These are phyloP conservation scores for Leptographium lundbergii DNA, from an alignment of 2,329 filamentous ascomycete species.

Conservation along the genomic window DNA sequence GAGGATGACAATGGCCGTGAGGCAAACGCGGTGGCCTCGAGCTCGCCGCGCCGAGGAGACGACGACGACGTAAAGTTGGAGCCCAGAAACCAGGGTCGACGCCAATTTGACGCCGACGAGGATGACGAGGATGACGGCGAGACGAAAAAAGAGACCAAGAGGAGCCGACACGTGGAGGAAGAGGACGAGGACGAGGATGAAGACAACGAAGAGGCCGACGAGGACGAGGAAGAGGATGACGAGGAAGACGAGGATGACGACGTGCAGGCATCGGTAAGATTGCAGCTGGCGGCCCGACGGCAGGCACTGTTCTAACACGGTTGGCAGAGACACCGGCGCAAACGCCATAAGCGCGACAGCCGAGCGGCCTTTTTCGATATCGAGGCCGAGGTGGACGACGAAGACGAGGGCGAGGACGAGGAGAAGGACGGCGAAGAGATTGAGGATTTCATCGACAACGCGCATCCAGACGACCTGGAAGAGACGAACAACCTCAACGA, in stretches of 20 bases:
- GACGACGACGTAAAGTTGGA: slow-evolving; percentile 19
- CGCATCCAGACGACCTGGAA: slow-evolving; percentile 79
- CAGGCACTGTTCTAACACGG: not conserved
- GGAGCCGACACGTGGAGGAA: slow-evolving; percentile 15
- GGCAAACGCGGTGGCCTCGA: slow-evolving; percentile 4
- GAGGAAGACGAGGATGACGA: slow-evolving; percentile 31
- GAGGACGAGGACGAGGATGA: slow-evolving; percentile 9
- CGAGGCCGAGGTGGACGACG: slow-evolving; percentile 95
- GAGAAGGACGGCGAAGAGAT: slow-evolving; percentile 78
- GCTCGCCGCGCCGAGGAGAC: slow-evolving; percentile 13
- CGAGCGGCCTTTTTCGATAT: slow-evolving; percentile 90
- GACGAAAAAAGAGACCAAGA: slow-evolving; percentile 15
- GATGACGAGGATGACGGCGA: slow-evolving; percentile 28
- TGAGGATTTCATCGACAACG: slow-evolving; percentile 77
- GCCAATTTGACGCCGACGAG: slow-evolving; percentile 14
- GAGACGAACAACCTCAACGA: slow-evolving; percentile 72
- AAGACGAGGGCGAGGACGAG: slow-evolving; percentile 77
- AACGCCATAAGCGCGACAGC: slow-evolving; percentile 58
- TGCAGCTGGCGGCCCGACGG: not conserved
- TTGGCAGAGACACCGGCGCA: slow-evolving; percentile 53
- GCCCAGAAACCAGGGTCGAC: slow-evolving; percentile 8
- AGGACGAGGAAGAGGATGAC: slow-evolving; percentile 24
- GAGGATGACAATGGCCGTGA: slow-evolving; percentile 34
- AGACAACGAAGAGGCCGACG: slow-evolving; percentile 21
- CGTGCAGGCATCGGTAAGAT: slow-evolving; percentile 28